Base-by-base conservation (phyloP, 768 basidiomycete genomes). In the Mycena vulgaris region DNA sequence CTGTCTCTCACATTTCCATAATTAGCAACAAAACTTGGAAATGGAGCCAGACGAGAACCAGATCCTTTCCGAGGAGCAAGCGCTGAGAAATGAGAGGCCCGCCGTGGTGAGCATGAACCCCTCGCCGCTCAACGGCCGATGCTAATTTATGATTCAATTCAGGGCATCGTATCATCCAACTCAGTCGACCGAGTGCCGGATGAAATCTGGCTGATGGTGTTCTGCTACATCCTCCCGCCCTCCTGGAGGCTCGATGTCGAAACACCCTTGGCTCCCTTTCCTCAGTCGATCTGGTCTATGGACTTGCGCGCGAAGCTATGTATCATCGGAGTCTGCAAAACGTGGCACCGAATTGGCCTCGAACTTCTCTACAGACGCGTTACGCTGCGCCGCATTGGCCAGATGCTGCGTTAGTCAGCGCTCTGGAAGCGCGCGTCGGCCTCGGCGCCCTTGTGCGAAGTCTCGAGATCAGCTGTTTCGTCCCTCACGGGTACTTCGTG, bases 121-220 rank as follows among this genome's bases (percentile, higher is more conserved):
- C 17, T 5, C 13, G 21, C 42, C 19, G 42, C 35, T 37, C 6
- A 37, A 45, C 42, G 17, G 21, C 21, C 9, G 6, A 21, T 45
- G 42, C 16, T 27, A 30, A 51, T 28, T 27, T 28, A 51, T 51
- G 9, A 13, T 16, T 5, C 14, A 14, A 28, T 9, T 28, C 14
- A 25, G 30, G 49, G 30, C 10, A 25, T 27, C 49, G 9, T 30
- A 10, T 51, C 55, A n/a, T n/a, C n/a, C n/a, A n/a, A n/a, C n/a
- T n/a, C 55, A 5, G 16, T 35, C 35, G 35, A 55, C 28, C 10
- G 25, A 4, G 28, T 68, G 27, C 78, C 79, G 5, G 67, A 58
- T 28, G 80, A 80, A 67, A 72, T 80, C 31, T 57, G 79, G 31
- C 61, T 67, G 17, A 48, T 71, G 39, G 76, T 81, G 23, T 75